phyloP scores from a whole-genome alignment of 2,329 filamentous ascomycete genomes.

The Colletotrichum filicis region DNA sequence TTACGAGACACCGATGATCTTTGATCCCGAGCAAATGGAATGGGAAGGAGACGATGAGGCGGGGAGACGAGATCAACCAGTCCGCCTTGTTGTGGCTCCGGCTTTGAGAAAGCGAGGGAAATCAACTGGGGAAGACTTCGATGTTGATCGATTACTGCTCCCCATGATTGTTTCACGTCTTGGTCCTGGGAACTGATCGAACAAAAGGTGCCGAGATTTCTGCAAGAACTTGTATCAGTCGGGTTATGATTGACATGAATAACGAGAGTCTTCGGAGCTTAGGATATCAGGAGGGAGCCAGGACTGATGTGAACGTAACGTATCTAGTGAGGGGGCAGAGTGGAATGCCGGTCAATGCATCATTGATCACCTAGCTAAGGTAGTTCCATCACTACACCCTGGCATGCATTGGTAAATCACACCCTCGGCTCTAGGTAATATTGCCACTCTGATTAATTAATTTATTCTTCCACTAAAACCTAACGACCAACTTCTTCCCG shows the following conservation, averaged over 20 bases:
- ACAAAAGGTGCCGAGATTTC: too few species aligned
- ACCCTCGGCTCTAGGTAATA: too few species aligned
- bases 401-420: too few species aligned
- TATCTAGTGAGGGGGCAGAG: too few species aligned
- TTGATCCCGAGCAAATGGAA: background rate
- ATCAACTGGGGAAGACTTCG: background rate
- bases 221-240: too few species aligned
- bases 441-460: background rate
- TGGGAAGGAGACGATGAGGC: background rate
- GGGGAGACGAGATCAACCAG: background rate
- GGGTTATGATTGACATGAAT: too few species aligned
- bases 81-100: background rate
- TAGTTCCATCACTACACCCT: too few species aligned
- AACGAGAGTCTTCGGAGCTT: too few species aligned
- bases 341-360: too few species aligned
- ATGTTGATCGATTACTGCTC: background rate
- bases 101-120: background rate
- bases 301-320: too few species aligned
- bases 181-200: background rate
- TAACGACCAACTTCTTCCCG: conserved; percentile 38
- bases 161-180: background rate
- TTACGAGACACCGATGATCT: background rate
- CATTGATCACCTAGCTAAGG: too few species aligned
- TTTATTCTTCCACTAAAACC: background rate
- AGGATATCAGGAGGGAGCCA: too few species aligned